Percentiles rank a stretch among this genome's conserved stretches.
Conservation (phyloP, 768 basidiomycete species). For the Lactarius akahatsu region DNA sequence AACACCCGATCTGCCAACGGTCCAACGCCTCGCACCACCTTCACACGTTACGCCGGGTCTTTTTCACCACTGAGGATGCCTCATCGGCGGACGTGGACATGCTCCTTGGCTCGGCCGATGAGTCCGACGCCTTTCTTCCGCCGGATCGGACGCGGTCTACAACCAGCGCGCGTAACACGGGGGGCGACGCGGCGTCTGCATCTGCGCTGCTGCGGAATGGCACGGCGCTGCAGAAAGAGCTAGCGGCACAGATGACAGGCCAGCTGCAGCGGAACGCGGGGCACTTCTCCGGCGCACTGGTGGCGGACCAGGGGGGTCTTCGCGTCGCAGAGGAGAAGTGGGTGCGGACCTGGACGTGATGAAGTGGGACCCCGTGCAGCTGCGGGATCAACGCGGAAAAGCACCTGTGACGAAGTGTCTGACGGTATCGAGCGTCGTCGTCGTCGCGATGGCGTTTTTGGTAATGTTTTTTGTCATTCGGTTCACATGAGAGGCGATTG, state of each 20-base stretch:
- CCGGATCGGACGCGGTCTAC: slow-evolving; percentile 25
- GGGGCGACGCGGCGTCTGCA: slow-evolving; percentile 32
- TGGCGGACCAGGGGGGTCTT: slow-evolving; percentile 70
- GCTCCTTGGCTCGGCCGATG: slow-evolving; percentile 11
- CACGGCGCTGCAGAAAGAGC: not conserved
- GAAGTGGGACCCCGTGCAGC: slow-evolving; percentile 56
- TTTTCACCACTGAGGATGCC: not conserved
- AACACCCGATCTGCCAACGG: slow-evolving; percentile 24
- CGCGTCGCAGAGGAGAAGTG: slow-evolving; percentile 62
- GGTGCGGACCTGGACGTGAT: slow-evolving; percentile 70
- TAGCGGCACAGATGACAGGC: slow-evolving; percentile 65
- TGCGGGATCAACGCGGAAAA: slow-evolving; percentile 47
- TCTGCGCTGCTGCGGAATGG: slow-evolving; percentile 53
- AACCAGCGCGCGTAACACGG: not conserved
- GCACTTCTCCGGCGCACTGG: slow-evolving; percentile 71
- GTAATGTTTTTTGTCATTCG: slow-evolving; percentile 73
- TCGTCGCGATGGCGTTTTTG: slow-evolving; percentile 68
- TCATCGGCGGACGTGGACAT: slow-evolving; percentile 3
- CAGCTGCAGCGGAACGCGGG: slow-evolving; percentile 82
- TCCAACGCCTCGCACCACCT: slow-evolving; percentile 41
- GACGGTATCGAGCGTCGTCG: slow-evolving; percentile 50
- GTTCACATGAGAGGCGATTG: slow-evolving; percentile 43
- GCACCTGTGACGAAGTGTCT: slow-evolving; percentile 55
- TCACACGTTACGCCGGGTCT: slow-evolving; percentile 30
- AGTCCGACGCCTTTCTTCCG: slow-evolving; percentile 34